Conservation (phyloP, 441 rosid genomes). For the Theobroma grandiflorum region DNA sequence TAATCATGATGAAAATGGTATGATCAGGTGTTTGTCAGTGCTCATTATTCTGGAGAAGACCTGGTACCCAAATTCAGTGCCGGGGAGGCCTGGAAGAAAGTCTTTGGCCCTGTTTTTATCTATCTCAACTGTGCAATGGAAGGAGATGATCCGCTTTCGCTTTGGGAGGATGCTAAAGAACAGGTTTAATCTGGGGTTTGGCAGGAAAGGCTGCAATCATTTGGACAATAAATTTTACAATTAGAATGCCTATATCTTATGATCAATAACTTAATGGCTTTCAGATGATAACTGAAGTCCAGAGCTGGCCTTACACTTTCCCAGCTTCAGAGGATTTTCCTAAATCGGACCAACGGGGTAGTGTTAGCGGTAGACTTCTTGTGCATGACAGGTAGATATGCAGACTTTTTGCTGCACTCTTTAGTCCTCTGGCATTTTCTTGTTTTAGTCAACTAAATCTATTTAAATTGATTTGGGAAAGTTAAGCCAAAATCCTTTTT, state of each 20-base stretch:
- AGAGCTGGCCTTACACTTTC: conserved; percentile 71
- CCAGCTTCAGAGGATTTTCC: conserved; percentile 67
- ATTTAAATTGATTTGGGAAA: too few species aligned
- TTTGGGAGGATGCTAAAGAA: conserved; percentile 74
- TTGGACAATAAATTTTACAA: neutral
- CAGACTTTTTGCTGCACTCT: neutral
- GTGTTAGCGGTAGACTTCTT: conserved; percentile 58
- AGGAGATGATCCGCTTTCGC: conserved; percentile 55
- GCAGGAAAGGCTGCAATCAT: neutral
- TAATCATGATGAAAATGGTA: neutral
- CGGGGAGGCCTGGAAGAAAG: conserved; percentile 74
- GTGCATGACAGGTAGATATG: conserved; percentile 52
- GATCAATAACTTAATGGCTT: conserved; percentile 7
- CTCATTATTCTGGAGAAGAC: conserved; percentile 74
- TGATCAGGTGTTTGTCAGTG: conserved; percentile 68
- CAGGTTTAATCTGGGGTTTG: conserved; percentile 41
- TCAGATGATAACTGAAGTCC: conserved; percentile 48
- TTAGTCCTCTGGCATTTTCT: neutral
- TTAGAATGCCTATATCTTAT: neutral
- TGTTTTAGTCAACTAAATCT: too few species aligned
- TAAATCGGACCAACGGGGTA: conserved; percentile 60
- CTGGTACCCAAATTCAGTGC: conserved; percentile 56
- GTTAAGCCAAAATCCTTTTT: too few species aligned
- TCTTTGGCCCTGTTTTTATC: conserved; percentile 68
- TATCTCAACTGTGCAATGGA: conserved; percentile 54